Base-by-base conservation (phyloP, 805 yeast species). In the Metschnikowia anglica region DNA sequence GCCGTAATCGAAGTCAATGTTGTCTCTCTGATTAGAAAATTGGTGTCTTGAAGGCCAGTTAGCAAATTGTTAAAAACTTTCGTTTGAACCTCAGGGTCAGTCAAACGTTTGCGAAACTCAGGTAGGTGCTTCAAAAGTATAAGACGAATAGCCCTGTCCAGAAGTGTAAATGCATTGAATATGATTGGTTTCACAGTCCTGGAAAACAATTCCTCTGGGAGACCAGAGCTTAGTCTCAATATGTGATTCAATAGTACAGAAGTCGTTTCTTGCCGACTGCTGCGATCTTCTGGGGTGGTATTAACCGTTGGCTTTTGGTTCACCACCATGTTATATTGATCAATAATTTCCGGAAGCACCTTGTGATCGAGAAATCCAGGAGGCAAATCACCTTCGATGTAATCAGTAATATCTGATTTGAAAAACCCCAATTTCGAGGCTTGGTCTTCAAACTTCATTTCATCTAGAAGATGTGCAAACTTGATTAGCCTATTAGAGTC, bases 11-110 rank as follows among this genome's bases (percentile, higher is more conserved):
- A 77, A 37, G 82, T 83, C 28, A 91, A 68, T 0, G 97, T 86
- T 39, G 83, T 87, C 51, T 85, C 85, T 49, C 97, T 71, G 30
- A 91, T 79, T n/a, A 83, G 74, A 3, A 81, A 76, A 58, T 88
- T 90, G 1, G 93, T 79, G 60, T 91, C 99, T 25, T 82, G 79
- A 55, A 91, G 85, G 0, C 99, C 98, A 13, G 84, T 80, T n/a
- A 83, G 65, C 53, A 86, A 71, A 36, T 75, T 74, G 8, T 79
- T 77, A 60, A 86, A 88, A 1, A 93, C 73, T 51, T 77, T 80
- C 50, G 76, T 81, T 49, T 83, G 83, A 3, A 90, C 76, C 23
- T 84, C 88, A 33, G 74, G 63, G 29, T 78, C 79, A 2, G 79
- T 70, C 17, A 88, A 60, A 27, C 62, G 61, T 1, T 66, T 68